Conservation (phyloP, 805 yeast species). For the Jamesozyma hellenica region DNA sequence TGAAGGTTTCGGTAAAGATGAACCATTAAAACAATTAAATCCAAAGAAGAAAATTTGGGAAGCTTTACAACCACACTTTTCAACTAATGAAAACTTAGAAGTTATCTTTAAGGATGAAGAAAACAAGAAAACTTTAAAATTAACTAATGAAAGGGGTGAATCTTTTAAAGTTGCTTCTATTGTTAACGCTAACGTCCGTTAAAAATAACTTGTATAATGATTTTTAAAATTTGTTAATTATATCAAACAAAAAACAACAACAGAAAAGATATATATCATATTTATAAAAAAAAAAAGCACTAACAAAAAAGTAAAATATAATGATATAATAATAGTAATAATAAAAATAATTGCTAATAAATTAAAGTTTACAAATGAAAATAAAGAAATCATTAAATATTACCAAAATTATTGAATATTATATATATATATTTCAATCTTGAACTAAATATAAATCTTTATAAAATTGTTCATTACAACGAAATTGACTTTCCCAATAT, state of each 20-base stretch:
- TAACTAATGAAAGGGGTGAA: constrained; percentile 75
- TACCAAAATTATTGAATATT: too few species aligned
- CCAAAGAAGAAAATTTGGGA: constrained; percentile 99
- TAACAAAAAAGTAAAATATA: too few species aligned
- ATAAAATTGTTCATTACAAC: constrained; percentile 17
- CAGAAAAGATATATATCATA: too few species aligned
- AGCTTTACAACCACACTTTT: constrained; percentile 81
- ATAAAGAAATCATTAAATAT: too few species aligned
- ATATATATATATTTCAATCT: too few species aligned
- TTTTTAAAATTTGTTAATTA: too few species aligned
- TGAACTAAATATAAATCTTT: constrained; percentile 12
- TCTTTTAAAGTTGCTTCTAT: constrained; percentile 63
- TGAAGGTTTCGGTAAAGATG: constrained; percentile 72
- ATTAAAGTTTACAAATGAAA: too few species aligned
- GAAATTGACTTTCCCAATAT: constrained; percentile 21
- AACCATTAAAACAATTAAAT: constrained; percentile 84
- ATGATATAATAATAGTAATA: too few species aligned
- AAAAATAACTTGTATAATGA: constrained; percentile 11
- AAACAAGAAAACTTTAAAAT: constrained; percentile 49
- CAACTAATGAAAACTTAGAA: constrained; percentile 65
- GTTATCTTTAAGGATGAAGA: constrained; percentile 64
- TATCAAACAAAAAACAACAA: too few species aligned
- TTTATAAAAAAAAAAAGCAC: too few species aligned
- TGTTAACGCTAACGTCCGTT: constrained; percentile 72
- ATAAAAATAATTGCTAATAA: too few species aligned